Conservation (phyloP, 495 filamentous ascomycete genomes). For the Echria macrotheca region DNA sequence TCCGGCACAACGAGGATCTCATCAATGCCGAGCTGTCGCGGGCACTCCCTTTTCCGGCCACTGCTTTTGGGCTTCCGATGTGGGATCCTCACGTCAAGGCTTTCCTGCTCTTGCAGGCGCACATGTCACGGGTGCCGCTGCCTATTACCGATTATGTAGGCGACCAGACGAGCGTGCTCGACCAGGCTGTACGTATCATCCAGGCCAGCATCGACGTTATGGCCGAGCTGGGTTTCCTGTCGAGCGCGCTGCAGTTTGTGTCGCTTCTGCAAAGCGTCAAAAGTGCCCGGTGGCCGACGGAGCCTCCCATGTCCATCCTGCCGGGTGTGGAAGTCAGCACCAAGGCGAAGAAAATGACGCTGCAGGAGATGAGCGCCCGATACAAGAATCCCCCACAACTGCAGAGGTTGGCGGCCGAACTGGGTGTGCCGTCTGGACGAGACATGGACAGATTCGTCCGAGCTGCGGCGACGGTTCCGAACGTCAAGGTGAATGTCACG, state of each 20-base stretch:
- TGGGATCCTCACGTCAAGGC: conserved; percentile 99
- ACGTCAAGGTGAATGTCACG: conserved; percentile 58
- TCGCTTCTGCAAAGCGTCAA: conserved; percentile 87
- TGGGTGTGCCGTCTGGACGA: conserved; percentile 30
- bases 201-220: conserved; percentile 88
- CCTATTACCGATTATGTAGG: conserved; percentile 97
- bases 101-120: conserved; percentile 88
- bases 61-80: conserved; percentile 65
- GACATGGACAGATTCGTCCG: conserved; percentile 47
- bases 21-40: conserved; percentile 89
- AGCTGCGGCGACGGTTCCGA: conserved; percentile 57
- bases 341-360: conserved; percentile 29
- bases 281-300: conserved; percentile 82
- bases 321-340: conserved; percentile 61
- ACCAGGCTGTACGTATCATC: conserved; percentile 94
- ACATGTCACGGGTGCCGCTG: conserved; percentile 85
- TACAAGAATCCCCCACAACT: conserved; percentile 37
- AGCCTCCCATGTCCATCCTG: conserved; percentile 71
- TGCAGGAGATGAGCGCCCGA: conserved; percentile 30
- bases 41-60: conserved; percentile 58
- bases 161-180: conserved; percentile 76
- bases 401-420: conserved; percentile 31
- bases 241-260: conserved; percentile 71
- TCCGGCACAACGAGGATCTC: conserved; percentile 98
- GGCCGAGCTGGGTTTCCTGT: conserved; percentile 79